A percentile compares a stretch with the other conserved stretches of the same genome.
Conservation (phyloP, 805 yeast species). For the Candida schatavii region DNA sequence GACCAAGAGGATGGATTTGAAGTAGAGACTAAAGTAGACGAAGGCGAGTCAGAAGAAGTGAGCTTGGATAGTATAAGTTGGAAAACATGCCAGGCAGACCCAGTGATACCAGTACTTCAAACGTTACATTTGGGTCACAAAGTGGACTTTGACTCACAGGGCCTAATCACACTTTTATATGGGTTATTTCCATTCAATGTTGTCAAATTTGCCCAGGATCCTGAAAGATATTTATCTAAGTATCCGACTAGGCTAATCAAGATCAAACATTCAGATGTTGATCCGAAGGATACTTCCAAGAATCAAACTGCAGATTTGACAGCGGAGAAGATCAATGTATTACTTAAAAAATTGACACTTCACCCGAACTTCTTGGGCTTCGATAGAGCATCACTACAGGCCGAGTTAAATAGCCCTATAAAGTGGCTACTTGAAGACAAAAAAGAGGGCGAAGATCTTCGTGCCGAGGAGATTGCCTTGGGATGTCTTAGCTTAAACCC, state of each 20-base stretch:
- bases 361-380: slow-evolving; percentile 47
- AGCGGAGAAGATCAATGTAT: neutral
- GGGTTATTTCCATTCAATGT: slow-evolving; percentile 57
- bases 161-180: slow-evolving; percentile 49
- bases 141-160: slow-evolving; percentile 23
- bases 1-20: neutral
- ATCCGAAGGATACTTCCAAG: neutral
- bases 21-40: neutral
- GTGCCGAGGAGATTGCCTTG: slow-evolving; percentile 20
- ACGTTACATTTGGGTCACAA: slow-evolving; percentile 13
- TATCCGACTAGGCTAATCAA: slow-evolving; percentile 6
- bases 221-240: slow-evolving; percentile 31
- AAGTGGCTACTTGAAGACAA: slow-evolving; percentile 18
- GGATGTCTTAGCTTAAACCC: slow-evolving; percentile 24
- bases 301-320: neutral
- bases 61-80: neutral
- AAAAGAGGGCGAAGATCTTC: slow-evolving; percentile 11
- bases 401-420: slow-evolving; percentile 18
- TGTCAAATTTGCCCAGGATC: slow-evolving; percentile 39
- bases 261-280: slow-evolving; percentile 1
- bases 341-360: slow-evolving; percentile 34
- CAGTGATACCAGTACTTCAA: neutral
- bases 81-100: neutral
- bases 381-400: slow-evolving; percentile 16
- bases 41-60: neutral